phyloP scores from a whole-genome alignment of 371 early-diverging fungal genomes.

The Mucor piriformis region DNA sequence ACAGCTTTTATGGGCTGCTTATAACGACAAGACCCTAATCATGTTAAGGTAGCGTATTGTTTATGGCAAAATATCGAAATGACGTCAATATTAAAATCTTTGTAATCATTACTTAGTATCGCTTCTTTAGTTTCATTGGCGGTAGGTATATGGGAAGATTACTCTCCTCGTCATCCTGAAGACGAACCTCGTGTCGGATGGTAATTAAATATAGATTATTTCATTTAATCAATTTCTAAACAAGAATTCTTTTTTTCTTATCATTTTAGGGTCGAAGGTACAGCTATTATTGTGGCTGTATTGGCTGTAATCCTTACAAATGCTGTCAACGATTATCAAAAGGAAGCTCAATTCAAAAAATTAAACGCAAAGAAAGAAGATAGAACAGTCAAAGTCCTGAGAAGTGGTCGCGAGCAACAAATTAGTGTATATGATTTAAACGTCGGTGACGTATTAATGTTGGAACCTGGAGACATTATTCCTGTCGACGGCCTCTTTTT shows the following conservation, averaged over 20 bases:
- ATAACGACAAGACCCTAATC: conserved; percentile 69
- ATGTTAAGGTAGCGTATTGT: conserved; percentile 29
- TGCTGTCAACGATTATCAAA: conserved; percentile 95
- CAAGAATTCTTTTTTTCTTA: background rate
- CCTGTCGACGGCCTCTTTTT: conserved; percentile 87
- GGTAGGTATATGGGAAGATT: conserved; percentile 76
- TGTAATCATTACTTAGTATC: conserved; percentile 68
- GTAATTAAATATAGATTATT: conserved; percentile 31
- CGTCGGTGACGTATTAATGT: conserved; percentile 87
- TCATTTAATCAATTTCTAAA: background rate
- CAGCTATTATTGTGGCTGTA: conserved; percentile 89
- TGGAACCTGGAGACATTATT: conserved; percentile 96
- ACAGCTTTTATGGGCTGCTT: conserved; percentile 67
- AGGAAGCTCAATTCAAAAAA: conserved; percentile 93
- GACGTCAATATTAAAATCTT: conserved; percentile 35
- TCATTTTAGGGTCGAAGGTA: conserved; percentile 74
- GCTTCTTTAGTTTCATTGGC: conserved; percentile 81
- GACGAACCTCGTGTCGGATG: conserved; percentile 71
- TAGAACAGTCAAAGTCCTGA: conserved; percentile 77
- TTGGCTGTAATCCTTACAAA: conserved; percentile 91
- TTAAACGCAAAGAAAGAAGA: conserved; percentile 92
- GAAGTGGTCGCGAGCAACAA: conserved; percentile 78
- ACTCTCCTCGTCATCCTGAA: conserved; percentile 58
- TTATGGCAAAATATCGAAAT: conserved; percentile 1
- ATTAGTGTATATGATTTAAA: conserved; percentile 84